Evolutionary conservation across 176 grass and related monocot genomes (phyloP), one percentile per base, ranked within the genome.

Genomic region (Phragmites australis): DNA sequence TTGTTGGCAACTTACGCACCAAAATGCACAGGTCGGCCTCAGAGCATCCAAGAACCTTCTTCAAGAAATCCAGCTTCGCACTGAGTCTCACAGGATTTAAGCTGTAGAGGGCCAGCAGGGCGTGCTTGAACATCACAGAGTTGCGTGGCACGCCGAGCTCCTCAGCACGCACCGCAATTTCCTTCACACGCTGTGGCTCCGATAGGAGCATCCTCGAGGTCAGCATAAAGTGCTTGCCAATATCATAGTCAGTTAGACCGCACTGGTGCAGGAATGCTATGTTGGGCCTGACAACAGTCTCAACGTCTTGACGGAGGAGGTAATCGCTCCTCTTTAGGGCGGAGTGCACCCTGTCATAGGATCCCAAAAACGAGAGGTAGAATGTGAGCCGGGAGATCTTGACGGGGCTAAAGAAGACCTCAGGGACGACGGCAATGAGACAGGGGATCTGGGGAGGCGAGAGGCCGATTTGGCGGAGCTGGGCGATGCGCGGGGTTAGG

Each of bases 61-160:
- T 67, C 75, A 96, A 61, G 29, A 81, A 21, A 40, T 75, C 52
- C 0, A 56, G 2, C 26, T 55, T 85, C 0, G 44, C 17, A 32
- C 7, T 6, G 6, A 82, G 14, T 3, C 17, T 85, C 21, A 8
- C 2, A 6, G 49, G 54, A 11, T 8, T 55, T 0, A 56, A 6
- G 67, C 1, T 3, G 43, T 13, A 14, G 43, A 88, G 13, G 23
- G 32, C 1, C n/a, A n/a, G n/a, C n/a, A n/a, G n/a, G n/a, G 79
- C 85, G 18, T 83, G 65, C 74, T 16, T 55, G 88, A 88, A 94
- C 79, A 88, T 73, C 42, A 25, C 25, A 1, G 85, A 86, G 11
- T 48, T 5, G 4, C 60, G 74, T 3, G 88, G 54, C 46, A 94
- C 78, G 4, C 89, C 86, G 3, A 91, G 56, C 37, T 49, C 57